Evolutionary conservation across 1,139 yeast genomes (phyloP).

Genomic region (Zygosaccharomyces pseudobailii): DNA sequence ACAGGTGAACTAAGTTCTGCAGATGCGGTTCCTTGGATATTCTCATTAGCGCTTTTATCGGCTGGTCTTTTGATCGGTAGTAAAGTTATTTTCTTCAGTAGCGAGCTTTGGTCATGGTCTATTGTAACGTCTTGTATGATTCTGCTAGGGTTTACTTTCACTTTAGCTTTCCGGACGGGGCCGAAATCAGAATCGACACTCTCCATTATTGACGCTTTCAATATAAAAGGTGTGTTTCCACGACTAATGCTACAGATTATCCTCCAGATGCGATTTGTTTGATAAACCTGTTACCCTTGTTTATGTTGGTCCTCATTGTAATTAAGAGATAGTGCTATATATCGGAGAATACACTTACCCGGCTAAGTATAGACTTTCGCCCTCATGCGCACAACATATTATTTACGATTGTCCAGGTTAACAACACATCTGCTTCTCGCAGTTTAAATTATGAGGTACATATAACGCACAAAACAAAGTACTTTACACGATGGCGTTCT

Average conservation of each 20-base stretch:
- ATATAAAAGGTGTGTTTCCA: too few relatives aligned
- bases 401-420: background rate
- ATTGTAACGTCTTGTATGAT: constrained; percentile 20
- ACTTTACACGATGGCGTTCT: constrained; percentile 3
- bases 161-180: constrained; percentile 24
- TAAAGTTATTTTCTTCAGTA: constrained; percentile 17
- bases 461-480: constrained; percentile 3
- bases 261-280: background rate
- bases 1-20: background rate
- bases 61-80: constrained; percentile 15
- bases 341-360: background rate
- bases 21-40: background rate
- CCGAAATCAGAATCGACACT: constrained; percentile 25
- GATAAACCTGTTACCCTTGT: background rate
- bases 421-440: background rate
- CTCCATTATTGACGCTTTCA: too few relatives aligned
- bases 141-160: constrained; percentile 18
- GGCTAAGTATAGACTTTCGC: too few relatives aligned
- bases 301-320: background rate
- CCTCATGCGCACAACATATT: too few relatives aligned
- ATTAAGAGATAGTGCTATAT: too few relatives aligned
- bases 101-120: constrained; percentile 18
- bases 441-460: constrained; percentile 2
- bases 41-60: background rate
- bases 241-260: too few relatives aligned